Conservation (phyloP, 352 stramenopile genomes). For the Peronospora farinosa region DNA sequence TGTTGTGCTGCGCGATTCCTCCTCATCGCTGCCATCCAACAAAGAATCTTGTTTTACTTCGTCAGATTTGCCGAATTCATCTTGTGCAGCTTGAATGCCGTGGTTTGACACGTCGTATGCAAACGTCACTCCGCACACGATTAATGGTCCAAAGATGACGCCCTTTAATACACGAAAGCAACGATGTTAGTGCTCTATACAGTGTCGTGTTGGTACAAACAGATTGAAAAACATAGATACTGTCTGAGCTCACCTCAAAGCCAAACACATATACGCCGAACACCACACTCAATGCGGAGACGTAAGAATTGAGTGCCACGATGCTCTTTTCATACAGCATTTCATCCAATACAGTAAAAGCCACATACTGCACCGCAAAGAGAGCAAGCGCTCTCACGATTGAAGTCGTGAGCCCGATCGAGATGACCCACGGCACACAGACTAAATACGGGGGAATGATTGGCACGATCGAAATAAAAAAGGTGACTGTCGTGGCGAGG, state of each 20-base stretch:
- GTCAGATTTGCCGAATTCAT: constrained; percentile 48
- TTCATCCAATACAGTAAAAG: constrained; percentile 78
- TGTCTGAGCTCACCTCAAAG: constrained; percentile 49
- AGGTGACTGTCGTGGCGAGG: constrained; percentile 75
- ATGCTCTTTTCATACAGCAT: constrained; percentile 88
- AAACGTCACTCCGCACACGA: constrained; percentile 78
- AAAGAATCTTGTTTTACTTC: constrained; percentile 26
- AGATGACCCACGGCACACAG: constrained; percentile 77
- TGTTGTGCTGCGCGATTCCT: constrained; percentile 36
- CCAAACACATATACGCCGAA: constrained; percentile 86
- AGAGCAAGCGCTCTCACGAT: constrained; percentile 76
- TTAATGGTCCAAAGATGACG: constrained; percentile 80
- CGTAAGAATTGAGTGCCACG: constrained; percentile 78
- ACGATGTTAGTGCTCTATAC: not conserved
- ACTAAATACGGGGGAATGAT: constrained; percentile 85
- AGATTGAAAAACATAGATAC: not conserved
- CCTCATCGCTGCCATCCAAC: constrained; percentile 45
- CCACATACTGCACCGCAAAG: constrained; percentile 80
- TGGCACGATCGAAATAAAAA: constrained; percentile 85
- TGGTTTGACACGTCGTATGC: constrained; percentile 85
- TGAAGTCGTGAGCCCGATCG: constrained; percentile 70
- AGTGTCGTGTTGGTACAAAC: constrained; percentile 1
- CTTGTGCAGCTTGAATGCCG: constrained; percentile 77
- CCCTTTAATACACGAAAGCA: constrained; percentile 29
- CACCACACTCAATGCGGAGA: constrained; percentile 79